Percentiles rank a stretch among this genome's conserved stretches.
These are phyloP conservation scores for Meredithiella fracta DNA, from an alignment of 2,329 filamentous ascomycete genomes.

Conservation along the genomic window DNA sequence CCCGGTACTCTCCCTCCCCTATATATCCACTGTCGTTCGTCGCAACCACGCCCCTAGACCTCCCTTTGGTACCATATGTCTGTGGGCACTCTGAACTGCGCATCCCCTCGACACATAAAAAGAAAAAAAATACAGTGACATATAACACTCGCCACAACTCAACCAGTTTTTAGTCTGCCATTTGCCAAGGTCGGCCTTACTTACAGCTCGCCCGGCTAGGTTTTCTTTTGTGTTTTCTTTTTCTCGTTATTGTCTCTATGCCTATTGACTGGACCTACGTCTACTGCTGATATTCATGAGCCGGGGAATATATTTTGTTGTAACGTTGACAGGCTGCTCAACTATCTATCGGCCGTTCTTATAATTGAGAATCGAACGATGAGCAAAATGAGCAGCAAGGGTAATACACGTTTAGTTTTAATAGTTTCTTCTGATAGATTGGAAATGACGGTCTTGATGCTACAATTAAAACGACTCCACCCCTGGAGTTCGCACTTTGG, in stretches of 20 bases:
- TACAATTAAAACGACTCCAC: too few species aligned
- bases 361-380: background rate
- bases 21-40: background rate
- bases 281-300: background rate
- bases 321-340: background rate
- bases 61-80: too few species aligned
- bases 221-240: too few species aligned
- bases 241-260: too few species aligned
- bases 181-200: too few species aligned
- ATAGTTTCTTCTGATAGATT: background rate
- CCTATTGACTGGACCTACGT: background rate
- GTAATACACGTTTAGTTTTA: background rate
- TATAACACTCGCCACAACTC: too few species aligned
- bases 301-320: background rate
- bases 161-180: too few species aligned
- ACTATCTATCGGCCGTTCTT: background rate
- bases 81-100: too few species aligned
- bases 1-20: background rate
- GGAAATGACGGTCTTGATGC: background rate
- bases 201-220: too few species aligned
- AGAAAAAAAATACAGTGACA: too few species aligned
- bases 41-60: background rate
- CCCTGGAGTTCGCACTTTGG: too few species aligned
- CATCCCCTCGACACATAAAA: too few species aligned
- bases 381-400: background rate